Percentiles rank a stretch among this genome's conserved stretches.
phyloP scores from a whole-genome alignment of 2,329 filamentous ascomycete genomes.

The Fusarium zealandicum region DNA sequence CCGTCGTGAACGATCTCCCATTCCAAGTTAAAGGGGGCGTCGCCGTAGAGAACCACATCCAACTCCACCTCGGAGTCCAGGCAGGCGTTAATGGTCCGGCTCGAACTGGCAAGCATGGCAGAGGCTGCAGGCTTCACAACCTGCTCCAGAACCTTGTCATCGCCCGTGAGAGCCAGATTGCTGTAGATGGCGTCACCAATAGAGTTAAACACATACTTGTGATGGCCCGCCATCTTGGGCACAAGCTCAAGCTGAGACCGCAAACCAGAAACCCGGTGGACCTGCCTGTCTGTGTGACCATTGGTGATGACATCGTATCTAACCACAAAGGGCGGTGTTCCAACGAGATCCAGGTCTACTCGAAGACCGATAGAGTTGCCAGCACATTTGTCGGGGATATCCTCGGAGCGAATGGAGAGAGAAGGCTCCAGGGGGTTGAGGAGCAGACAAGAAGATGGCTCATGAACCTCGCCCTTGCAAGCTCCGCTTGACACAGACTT shows the following conservation, averaged over 20 bases:
- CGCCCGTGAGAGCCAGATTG: slow-evolving; percentile 66
- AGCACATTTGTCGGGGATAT: slow-evolving; percentile 93
- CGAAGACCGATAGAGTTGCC: slow-evolving; percentile 90
- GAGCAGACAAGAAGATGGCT: slow-evolving; percentile 91
- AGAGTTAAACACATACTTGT: slow-evolving; percentile 83
- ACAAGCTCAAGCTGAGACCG: slow-evolving; percentile 85
- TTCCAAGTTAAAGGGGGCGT: slow-evolving; percentile 86
- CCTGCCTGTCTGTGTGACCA: slow-evolving; percentile 62
- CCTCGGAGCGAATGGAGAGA: slow-evolving; percentile 74
- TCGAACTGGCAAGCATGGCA: slow-evolving; percentile 69
- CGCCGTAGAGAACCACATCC: slow-evolving; percentile 77
- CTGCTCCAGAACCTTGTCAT: slow-evolving; percentile 76
- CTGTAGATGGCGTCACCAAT: slow-evolving; percentile 86
- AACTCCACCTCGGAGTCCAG: slow-evolving; percentile 82
- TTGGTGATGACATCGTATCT: slow-evolving; percentile 76
- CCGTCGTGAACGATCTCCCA: slow-evolving; percentile 93
- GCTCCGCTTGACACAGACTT: slow-evolving; percentile 79
- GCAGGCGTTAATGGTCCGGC: slow-evolving; percentile 71
- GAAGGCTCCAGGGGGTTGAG: slow-evolving; percentile 90
- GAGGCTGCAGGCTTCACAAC: slow-evolving; percentile 92
- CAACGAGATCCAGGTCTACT: slow-evolving; percentile 87
- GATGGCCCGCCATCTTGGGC: slow-evolving; percentile 81
- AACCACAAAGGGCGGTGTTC: slow-evolving; percentile 90
- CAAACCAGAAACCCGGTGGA: slow-evolving; percentile 70
- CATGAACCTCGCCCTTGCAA: slow-evolving; percentile 87